A percentile compares a stretch with the other conserved stretches of the same genome.
phyloP scores from a whole-genome alignment of 345 rosid genomes.

The Eucalyptus marginata region DNA sequence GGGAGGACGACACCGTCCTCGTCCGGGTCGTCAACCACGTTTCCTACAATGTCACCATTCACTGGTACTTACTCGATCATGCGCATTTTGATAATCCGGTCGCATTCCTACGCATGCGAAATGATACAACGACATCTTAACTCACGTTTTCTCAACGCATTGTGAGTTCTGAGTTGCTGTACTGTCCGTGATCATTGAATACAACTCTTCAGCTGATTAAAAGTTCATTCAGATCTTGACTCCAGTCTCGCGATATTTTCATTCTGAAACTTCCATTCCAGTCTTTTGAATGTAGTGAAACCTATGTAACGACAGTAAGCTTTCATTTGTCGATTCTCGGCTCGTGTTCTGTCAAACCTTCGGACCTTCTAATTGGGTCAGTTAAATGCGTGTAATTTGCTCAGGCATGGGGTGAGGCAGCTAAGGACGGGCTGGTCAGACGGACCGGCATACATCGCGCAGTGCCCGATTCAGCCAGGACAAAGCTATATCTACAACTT shows the following conservation, averaged over 20 bases:
- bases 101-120: neutral
- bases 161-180: neutral
- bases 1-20: conserved; percentile 54
- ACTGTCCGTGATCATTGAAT: neutral
- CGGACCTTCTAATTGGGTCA: neutral
- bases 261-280: neutral
- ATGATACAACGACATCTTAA: neutral
- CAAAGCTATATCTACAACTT: conserved; percentile 50
- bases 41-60: conserved; percentile 49
- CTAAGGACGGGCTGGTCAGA: conserved; percentile 63
- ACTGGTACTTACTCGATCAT: conserved; percentile 25
- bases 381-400: neutral
- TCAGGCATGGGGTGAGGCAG: conserved; percentile 76
- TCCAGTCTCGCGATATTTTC: neutral
- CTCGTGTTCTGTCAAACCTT: neutral
- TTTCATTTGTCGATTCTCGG: neutral
- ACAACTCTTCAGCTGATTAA: neutral
- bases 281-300: neutral
- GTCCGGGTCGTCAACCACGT: conserved; percentile 49
- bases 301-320: neutral
- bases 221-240: neutral
- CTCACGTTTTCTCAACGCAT: neutral
- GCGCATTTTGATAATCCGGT: neutral
- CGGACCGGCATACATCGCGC: conserved; percentile 69
- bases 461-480: conserved; percentile 57